phyloP scores from a whole-genome alignment of 2,329 filamentous ascomycete genomes.

The Geosmithia putterillii region DNA sequence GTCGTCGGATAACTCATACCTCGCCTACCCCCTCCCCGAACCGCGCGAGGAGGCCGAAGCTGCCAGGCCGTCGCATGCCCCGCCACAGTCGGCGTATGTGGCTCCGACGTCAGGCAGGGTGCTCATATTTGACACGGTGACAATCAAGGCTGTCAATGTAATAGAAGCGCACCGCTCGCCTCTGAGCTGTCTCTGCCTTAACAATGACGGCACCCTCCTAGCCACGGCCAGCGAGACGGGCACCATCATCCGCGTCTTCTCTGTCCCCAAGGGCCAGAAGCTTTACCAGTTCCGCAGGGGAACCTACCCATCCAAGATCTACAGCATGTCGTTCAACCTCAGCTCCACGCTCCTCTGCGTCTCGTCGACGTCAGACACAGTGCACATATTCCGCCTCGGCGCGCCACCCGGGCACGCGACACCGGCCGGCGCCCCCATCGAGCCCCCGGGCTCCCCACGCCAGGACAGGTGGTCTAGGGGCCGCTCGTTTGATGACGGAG shows the following conservation, averaged over 20 bases:
- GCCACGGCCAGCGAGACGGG: constrained; percentile 96
- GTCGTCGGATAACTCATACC: constrained; percentile 89
- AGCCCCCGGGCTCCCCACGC: constrained; percentile 26
- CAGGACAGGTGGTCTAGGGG: constrained; percentile 41
- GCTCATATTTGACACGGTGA: constrained; percentile 80
- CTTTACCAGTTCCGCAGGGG: constrained; percentile 92
- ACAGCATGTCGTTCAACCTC: constrained; percentile 97
- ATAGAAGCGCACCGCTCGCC: constrained; percentile 91
- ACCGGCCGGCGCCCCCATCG: constrained; percentile 20
- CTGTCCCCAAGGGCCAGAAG: constrained; percentile 80
- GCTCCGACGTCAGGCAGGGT: constrained; percentile 84
- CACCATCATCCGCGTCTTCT: constrained; percentile 94
- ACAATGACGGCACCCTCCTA: constrained; percentile 80
- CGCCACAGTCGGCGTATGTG: constrained; percentile 66
- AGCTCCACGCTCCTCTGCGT: constrained; percentile 88
- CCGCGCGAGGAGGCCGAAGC: constrained; percentile 44
- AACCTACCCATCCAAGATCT: constrained; percentile 90
- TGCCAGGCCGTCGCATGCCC: constrained; percentile 65
- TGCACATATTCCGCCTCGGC: constrained; percentile 84
- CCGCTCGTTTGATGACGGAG: constrained; percentile 35
- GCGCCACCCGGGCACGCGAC: constrained; percentile 28
- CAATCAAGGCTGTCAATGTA: constrained; percentile 86
- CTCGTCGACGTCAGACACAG: constrained; percentile 89
- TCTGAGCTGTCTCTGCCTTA: constrained; percentile 79
- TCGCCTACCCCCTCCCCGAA: constrained; percentile 83